phyloP scores from a whole-genome alignment of 1,284 basidiomycete genomes.

The Ganoderma meredithae region DNA sequence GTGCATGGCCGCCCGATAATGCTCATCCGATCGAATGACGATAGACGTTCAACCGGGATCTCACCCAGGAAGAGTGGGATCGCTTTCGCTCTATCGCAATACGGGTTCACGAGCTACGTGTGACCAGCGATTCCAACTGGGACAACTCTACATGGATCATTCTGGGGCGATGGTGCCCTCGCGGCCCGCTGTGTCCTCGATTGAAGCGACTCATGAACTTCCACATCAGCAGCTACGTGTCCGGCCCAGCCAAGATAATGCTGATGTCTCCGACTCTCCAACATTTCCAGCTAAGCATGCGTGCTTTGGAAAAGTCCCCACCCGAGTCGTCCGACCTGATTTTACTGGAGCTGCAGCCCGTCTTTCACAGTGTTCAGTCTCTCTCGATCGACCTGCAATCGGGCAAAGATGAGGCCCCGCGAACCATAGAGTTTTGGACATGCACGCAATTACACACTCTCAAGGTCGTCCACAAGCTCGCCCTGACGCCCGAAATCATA shows the following conservation, averaged over 20 bases:
- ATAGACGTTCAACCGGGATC: conserved; percentile 7
- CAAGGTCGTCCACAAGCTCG: neutral
- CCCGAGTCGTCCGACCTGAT: conserved; percentile 2
- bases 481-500: conserved; percentile 1
- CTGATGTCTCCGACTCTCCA: conserved; percentile 16
- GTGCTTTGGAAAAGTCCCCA: neutral
- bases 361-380: neutral
- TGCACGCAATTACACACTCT: conserved; percentile 3
- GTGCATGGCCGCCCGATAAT: neutral
- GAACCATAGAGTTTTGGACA: conserved; percentile 12
- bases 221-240: neutral
- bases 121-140: neutral
- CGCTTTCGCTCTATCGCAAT: conserved; percentile 5
- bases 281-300: conserved; percentile 9
- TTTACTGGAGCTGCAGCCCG: neutral
- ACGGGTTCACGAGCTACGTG: conserved; percentile 7
- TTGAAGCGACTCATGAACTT: conserved; percentile 11
- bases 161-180: conserved; percentile 4
- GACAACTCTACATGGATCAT: conserved; percentile 14
- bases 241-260: conserved; percentile 9
- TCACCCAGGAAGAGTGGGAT: conserved; percentile 8
- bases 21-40: neutral
- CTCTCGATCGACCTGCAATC: conserved; percentile 9
- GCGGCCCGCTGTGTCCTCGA: conserved; percentile 11
- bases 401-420: neutral